Evolutionary conservation across 2,329 filamentous ascomycete species (phyloP).

Genomic region (Exophiala spinifera): DNA sequence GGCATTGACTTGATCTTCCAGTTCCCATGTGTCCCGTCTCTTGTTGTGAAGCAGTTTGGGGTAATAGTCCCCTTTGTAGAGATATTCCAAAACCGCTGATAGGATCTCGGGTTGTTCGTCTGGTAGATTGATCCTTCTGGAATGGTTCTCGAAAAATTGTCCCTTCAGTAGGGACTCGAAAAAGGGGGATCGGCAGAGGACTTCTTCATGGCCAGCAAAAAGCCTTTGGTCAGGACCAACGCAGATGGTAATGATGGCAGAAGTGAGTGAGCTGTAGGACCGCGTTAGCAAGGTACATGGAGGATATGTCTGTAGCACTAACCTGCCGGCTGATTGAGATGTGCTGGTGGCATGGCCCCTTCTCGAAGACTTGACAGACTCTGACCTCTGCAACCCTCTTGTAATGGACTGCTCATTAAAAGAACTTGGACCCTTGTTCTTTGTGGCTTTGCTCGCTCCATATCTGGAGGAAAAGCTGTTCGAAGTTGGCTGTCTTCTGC

Average conservation of each 20-base stretch:
- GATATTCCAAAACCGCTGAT: slow-evolving; percentile 82
- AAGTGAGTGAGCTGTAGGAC: slow-evolving; percentile 52
- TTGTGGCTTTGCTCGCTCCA: slow-evolving; percentile 40
- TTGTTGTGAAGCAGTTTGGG: slow-evolving; percentile 80
- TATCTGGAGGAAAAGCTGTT: slow-evolving; percentile 43
- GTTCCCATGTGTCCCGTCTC: slow-evolving; percentile 72
- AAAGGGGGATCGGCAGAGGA: slow-evolving; percentile 74
- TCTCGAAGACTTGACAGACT: slow-evolving; percentile 23
- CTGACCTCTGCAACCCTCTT: slow-evolving; percentile 22
- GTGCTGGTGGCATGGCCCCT: slow-evolving; percentile 31
- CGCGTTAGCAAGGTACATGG: slow-evolving; percentile 3
- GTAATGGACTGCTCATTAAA: slow-evolving; percentile 33
- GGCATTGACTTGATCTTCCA: slow-evolving; percentile 63
- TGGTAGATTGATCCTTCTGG: slow-evolving; percentile 73
- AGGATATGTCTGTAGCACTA: slow-evolving; percentile 22
- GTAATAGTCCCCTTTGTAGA: slow-evolving; percentile 93
- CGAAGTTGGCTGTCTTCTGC: slow-evolving; percentile 27
- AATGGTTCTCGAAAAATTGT: slow-evolving; percentile 59
- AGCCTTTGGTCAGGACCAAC: slow-evolving; percentile 79
- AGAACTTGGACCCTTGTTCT: slow-evolving; percentile 32
- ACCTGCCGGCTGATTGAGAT: slow-evolving; percentile 38
- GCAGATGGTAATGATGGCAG: slow-evolving; percentile 73
- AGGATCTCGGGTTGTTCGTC: slow-evolving; percentile 89
- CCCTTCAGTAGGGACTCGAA: slow-evolving; percentile 65
- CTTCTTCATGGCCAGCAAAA: slow-evolving; percentile 87